A percentile compares a stretch with the other conserved stretches of the same genome.
These are phyloP conservation scores for Lachnellula occidentalis DNA, from an alignment of 2,329 filamentous ascomycete genomes.

Conservation along the genomic window DNA sequence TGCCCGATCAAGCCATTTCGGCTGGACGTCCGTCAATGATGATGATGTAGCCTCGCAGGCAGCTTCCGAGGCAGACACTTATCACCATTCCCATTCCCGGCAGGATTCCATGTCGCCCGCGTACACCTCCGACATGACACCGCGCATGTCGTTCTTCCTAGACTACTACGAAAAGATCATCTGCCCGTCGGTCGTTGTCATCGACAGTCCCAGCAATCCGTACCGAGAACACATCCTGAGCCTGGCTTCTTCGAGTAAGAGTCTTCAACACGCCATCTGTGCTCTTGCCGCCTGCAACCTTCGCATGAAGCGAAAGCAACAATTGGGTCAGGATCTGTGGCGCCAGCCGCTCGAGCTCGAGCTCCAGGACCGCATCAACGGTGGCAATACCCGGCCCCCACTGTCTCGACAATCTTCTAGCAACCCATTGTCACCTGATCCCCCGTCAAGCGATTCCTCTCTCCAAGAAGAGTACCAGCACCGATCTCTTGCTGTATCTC, in stretches of 20 bases:
- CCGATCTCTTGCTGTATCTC: slow-evolving; percentile 68
- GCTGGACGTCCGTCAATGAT: slow-evolving; percentile 30
- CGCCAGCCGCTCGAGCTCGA: slow-evolving; percentile 35
- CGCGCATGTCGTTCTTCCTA: slow-evolving; percentile 81
- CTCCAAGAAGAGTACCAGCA: slow-evolving; percentile 80
- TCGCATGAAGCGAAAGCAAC: slow-evolving; percentile 71
- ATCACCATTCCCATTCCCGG: slow-evolving; percentile 18
- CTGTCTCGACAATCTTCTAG: slow-evolving; percentile 21
- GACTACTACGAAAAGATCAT: slow-evolving; percentile 93
- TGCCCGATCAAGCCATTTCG: slow-evolving; percentile 29
- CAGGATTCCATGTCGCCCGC: slow-evolving; percentile 47
- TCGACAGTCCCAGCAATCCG: slow-evolving; percentile 80
- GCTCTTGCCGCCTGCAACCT: slow-evolving; percentile 85
- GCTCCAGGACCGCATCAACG: slow-evolving; percentile 28
- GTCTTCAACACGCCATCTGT: slow-evolving; percentile 87
- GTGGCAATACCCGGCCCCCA: slow-evolving; percentile 15
- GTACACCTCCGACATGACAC: slow-evolving; percentile 56
- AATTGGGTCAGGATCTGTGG: slow-evolving; percentile 50
- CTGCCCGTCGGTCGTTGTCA: slow-evolving; percentile 84
- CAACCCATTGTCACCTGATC: slow-evolving; percentile 35
- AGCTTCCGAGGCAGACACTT: slow-evolving; percentile 23
- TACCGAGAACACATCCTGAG: slow-evolving; percentile 78
- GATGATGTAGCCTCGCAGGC: slow-evolving; percentile 29
- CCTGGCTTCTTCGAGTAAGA: slow-evolving; percentile 70
- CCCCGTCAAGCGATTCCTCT: slow-evolving; percentile 44